Conservation (phyloP, 768 basidiomycete species). For the Mycena filopes region DNA sequence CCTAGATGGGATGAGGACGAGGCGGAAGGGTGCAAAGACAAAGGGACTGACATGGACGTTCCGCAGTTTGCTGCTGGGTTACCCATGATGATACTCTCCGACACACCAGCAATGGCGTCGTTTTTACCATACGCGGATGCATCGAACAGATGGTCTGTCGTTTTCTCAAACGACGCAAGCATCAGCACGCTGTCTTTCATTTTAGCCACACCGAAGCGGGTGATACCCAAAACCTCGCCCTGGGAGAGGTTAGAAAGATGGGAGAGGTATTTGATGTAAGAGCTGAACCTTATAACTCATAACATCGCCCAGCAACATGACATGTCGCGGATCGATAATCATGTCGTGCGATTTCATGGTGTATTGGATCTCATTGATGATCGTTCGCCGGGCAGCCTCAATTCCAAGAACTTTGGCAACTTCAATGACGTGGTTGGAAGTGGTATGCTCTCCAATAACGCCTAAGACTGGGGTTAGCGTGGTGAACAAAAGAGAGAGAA, state of each 20-base stretch:
- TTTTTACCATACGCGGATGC: conserved; percentile 96
- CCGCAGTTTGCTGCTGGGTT: conserved; percentile 95
- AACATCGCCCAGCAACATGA: conserved; percentile 97
- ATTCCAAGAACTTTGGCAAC: conserved; percentile 96
- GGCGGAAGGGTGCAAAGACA: conserved; percentile 2
- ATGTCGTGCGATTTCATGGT: conserved; percentile 98
- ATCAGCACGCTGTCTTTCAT: conserved; percentile 99
- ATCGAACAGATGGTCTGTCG: conserved; percentile 98
- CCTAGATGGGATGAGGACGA: conserved; percentile 43
- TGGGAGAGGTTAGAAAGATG: conserved; percentile 41
- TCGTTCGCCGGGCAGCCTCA: conserved; percentile 93
- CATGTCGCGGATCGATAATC: conserved; percentile 98
- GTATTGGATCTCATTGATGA: conserved; percentile 96
- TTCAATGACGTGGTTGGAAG: conserved; percentile 98
- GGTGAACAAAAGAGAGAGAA: background rate
- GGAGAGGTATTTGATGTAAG: background rate
- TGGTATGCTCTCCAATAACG: conserved; percentile 91
- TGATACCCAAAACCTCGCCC: conserved; percentile 98
- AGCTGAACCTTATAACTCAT: conserved; percentile 92
- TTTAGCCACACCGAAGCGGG: conserved; percentile 98
- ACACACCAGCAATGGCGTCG: conserved; percentile 95
- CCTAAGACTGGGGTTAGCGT: conserved; percentile 58
- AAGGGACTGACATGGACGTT: conserved; percentile 81
- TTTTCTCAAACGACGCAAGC: conserved; percentile 99
- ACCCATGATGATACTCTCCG: conserved; percentile 99